Conservation (phyloP, 768 basidiomycete species). For the Lentinula boryana region DNA sequence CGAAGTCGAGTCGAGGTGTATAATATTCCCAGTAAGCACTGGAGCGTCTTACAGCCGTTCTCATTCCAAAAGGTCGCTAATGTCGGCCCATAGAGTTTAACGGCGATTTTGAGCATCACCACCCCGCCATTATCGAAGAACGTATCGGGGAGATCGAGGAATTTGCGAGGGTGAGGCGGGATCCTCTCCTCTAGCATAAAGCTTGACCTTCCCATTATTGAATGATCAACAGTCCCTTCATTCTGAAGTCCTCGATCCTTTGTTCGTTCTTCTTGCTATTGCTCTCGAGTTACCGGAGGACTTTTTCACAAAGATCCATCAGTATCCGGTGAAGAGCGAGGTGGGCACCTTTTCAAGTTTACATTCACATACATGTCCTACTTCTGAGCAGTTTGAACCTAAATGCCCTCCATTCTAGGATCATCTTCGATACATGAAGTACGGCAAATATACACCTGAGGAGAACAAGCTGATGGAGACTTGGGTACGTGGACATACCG, state of each 20-base stretch:
- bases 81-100: conserved; percentile 30
- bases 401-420: conserved; percentile 17
- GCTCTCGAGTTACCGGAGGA: conserved; percentile 49
- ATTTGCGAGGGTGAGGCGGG: conserved; percentile 28
- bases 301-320: conserved; percentile 39
- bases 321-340: conserved; percentile 40
- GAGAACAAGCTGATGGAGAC: conserved; percentile 29
- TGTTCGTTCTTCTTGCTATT: conserved; percentile 39
- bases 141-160: conserved; percentile 37
- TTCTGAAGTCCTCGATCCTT: conserved; percentile 38
- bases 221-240: conserved; percentile 26
- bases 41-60: too few relatives aligned
- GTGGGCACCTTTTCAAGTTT: conserved; percentile 4
- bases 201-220: too few relatives aligned
- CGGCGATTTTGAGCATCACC: conserved; percentile 31
- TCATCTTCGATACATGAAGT: conserved; percentile 52
- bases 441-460: conserved; percentile 34
- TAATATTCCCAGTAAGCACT: conserved; percentile 38
- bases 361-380: background rate
- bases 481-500: conserved; percentile 40
- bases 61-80: background rate
- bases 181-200: background rate
- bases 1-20: conserved; percentile 41
- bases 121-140: conserved; percentile 31
- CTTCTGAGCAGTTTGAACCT: background rate